Evolutionary conservation across 2,329 filamentous ascomycete species (phyloP).

Genomic region (Botryotinia convoluta): DNA sequence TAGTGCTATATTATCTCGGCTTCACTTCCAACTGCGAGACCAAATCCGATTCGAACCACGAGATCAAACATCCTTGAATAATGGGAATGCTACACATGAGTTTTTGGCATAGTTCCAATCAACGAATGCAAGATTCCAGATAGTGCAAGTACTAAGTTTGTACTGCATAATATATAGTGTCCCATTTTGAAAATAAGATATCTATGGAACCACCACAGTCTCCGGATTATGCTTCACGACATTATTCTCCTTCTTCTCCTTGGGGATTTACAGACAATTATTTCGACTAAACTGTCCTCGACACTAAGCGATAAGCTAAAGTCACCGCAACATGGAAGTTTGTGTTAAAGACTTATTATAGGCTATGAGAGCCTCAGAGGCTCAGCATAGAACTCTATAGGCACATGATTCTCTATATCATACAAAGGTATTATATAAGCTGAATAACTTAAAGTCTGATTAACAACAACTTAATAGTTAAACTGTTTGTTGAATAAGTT

Average conservation of each 20-base stretch:
- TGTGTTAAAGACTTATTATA: background rate
- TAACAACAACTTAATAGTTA: background rate
- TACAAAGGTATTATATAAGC: background rate
- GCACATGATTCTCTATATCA: background rate
- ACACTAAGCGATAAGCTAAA: background rate
- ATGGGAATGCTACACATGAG: background rate
- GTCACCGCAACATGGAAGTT: background rate
- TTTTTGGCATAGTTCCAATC: rapidly evolving
- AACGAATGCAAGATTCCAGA: rapidly evolving
- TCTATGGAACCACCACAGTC: rapidly evolving
- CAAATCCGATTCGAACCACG: background rate
- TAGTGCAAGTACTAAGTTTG: rapidly evolving
- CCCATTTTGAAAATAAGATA: rapidly evolving
- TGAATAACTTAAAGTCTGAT: background rate
- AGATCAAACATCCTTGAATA: background rate
- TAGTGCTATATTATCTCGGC: background rate
- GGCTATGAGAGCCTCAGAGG: rapidly evolving
- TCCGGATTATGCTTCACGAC: rapidly evolving
- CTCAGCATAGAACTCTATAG: too few relatives aligned
- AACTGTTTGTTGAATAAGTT: rapidly evolving
- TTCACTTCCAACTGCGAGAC: too few relatives aligned
- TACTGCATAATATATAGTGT: rapidly evolving
- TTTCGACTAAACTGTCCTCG: background rate
- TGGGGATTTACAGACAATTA: background rate
- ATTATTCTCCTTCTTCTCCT: background rate